A percentile compares a stretch with the other conserved stretches of the same genome.
These are phyloP conservation scores for Metschnikowia arizonensis DNA, from an alignment of 805 yeast species.

Conservation along the genomic window DNA sequence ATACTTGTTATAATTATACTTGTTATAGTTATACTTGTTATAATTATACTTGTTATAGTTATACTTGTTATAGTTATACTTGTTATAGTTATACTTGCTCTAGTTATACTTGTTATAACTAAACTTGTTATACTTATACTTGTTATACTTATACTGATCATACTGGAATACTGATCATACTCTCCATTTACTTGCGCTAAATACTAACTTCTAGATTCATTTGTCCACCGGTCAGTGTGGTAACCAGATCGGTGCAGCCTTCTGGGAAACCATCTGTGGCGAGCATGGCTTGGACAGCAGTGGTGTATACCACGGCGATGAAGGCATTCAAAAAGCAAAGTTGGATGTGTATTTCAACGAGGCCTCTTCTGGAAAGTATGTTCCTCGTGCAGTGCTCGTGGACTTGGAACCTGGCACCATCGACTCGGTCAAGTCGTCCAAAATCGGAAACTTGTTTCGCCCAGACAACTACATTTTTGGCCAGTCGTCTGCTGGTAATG, in stretches of 20 bases:
- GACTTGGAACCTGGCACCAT: constrained; percentile 95
- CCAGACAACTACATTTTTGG: constrained; percentile 90
- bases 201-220: constrained; percentile 59
- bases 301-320: constrained; percentile 59
- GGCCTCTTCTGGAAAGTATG: constrained; percentile 83
- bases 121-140: no score
- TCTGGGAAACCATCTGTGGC: constrained; percentile 89
- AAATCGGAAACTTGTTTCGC: constrained; percentile 82
- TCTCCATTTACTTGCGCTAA: no score
- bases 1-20: no score
- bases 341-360: constrained; percentile 85
- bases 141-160: no score
- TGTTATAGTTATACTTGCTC: no score
- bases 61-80: no score
- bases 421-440: constrained; percentile 74
- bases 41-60: no score
- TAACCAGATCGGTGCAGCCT: constrained; percentile 95
- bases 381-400: constrained; percentile 88
- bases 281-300: constrained; percentile 77
- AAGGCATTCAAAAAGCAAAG: constrained; percentile 46
- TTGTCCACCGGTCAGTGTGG: constrained; percentile 98
- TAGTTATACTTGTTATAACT: no score
- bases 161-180: no score
- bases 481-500: constrained; percentile 90
- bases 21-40: no score